Percentiles rank a stretch among this genome's conserved stretches.
phyloP scores from a whole-genome alignment of 352 stramenopile species.

The Phytopythium delawarense region DNA sequence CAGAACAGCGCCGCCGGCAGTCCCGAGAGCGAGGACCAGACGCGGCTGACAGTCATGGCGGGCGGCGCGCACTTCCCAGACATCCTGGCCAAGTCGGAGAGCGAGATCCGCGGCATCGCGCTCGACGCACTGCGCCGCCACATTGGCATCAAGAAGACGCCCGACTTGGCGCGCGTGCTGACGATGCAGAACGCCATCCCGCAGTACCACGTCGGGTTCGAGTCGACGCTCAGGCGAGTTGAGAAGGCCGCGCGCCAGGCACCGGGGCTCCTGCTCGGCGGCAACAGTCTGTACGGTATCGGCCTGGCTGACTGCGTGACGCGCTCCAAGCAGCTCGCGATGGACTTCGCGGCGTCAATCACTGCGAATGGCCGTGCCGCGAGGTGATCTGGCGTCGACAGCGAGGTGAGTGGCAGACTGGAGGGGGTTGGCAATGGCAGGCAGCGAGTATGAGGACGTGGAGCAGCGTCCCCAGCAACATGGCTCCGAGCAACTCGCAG shows the following conservation, averaged over 20 bases:
- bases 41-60: conserved; percentile 80
- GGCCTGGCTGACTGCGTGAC: conserved; percentile 82
- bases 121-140: conserved; percentile 68
- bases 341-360: conserved; percentile 42
- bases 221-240: conserved; percentile 51
- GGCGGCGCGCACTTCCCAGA: conserved; percentile 76
- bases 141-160: conserved; percentile 51
- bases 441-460: background rate
- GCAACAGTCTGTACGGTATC: conserved; percentile 88
- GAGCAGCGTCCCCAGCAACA: background rate
- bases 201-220: conserved; percentile 84
- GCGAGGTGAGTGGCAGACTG: background rate
- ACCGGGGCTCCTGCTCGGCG: conserved; percentile 49
- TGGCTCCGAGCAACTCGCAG: background rate
- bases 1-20: conserved; percentile 40
- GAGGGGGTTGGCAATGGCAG: background rate
- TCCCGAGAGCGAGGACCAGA: conserved; percentile 31
- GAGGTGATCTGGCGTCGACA: background rate
- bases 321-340: conserved; percentile 72
- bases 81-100: conserved; percentile 31
- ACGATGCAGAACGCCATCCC: conserved; percentile 67
- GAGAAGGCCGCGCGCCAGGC: conserved; percentile 36
- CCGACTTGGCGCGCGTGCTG: conserved; percentile 54
- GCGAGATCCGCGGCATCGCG: conserved; percentile 56
- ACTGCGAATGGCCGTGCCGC: background rate